Conservation (phyloP, 2,329 filamentous ascomycete genomes). For the Raffaelea arxii region DNA sequence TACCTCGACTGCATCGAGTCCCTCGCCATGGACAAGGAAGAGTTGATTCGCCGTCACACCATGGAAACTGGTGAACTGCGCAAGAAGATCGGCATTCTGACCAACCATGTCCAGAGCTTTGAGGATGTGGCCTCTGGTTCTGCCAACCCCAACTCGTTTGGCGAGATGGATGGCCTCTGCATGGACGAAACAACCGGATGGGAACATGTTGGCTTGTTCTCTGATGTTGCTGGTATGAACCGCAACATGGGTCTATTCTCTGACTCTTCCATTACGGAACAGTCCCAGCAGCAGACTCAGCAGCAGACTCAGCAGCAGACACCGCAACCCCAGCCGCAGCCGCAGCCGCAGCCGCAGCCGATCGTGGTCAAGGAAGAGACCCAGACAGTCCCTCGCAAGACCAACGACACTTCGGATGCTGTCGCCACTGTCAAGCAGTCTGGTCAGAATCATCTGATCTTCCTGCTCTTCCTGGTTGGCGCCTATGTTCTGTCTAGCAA, state of each 20-base stretch:
- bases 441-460: conserved; percentile 72
- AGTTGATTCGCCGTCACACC: conserved; percentile 80
- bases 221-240: conserved; percentile 56
- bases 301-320: conserved; percentile 22
- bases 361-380: conserved; percentile 49
- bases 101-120: conserved; percentile 59
- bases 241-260: too few species aligned
- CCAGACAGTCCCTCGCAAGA: conserved; percentile 44
- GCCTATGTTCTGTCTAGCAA: conserved; percentile 90
- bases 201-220: conserved; percentile 73
- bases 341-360: conserved; percentile 5
- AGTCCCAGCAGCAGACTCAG: conserved; percentile 23
- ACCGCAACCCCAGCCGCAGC: conserved; percentile 11
- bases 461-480: conserved; percentile 94
- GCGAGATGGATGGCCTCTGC: conserved; percentile 73
- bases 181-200: conserved; percentile 62
- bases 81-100: conserved; percentile 82
- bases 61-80: conserved; percentile 84
- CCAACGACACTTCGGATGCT: conserved; percentile 18
- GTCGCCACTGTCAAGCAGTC: conserved; percentile 21
- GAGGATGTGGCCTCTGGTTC: conserved; percentile 43
- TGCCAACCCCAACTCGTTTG: conserved; percentile 39
- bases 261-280: too few species aligned
- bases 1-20: conserved; percentile 66
- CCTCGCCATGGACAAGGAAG: conserved; percentile 79